These are phyloP conservation scores for Macaranga tanarius DNA, from an alignment of 441 rosid species.

Conservation along the genomic window DNA sequence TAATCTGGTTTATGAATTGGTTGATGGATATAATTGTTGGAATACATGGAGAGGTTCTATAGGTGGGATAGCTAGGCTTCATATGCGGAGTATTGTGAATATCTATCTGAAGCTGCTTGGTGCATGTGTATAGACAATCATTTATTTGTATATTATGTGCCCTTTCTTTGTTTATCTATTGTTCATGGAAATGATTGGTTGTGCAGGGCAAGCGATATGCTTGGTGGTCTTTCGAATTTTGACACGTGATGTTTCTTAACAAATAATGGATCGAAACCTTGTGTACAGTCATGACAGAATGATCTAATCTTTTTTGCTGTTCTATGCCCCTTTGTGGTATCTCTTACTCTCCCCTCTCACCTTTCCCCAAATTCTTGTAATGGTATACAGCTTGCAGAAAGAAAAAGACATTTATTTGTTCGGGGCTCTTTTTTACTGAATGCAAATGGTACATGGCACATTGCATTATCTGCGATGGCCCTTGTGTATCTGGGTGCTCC, in stretches of 20 bases:
- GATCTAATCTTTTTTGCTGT: not conserved
- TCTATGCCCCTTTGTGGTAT: not conserved
- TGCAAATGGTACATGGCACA: no score
- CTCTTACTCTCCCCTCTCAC: not conserved
- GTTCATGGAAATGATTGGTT: constrained; percentile 12
- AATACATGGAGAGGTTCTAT: no score
- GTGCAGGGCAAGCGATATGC: constrained; percentile 66
- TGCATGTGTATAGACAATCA: not conserved
- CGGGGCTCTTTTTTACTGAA: no score
- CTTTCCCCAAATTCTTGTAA: not conserved
- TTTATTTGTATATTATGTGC: not conserved
- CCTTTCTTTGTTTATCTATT: not conserved
- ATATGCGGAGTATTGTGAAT: not conserved
- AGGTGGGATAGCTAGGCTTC: not conserved
- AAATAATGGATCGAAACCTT: not conserved
- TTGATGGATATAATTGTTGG: not conserved
- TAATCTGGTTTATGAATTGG: not conserved
- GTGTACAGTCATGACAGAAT: constrained; percentile 10
- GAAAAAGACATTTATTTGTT: not conserved
- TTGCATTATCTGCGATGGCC: no score
- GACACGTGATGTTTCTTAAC: constrained; percentile 29
- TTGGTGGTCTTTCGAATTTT: constrained; percentile 64
- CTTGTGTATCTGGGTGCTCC: no score
- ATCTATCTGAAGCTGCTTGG: not conserved
- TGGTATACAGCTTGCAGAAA: not conserved